These are phyloP conservation scores for Euphorbia lathyris DNA, from an alignment of 345 rosid genomes.

Conservation along the genomic window DNA sequence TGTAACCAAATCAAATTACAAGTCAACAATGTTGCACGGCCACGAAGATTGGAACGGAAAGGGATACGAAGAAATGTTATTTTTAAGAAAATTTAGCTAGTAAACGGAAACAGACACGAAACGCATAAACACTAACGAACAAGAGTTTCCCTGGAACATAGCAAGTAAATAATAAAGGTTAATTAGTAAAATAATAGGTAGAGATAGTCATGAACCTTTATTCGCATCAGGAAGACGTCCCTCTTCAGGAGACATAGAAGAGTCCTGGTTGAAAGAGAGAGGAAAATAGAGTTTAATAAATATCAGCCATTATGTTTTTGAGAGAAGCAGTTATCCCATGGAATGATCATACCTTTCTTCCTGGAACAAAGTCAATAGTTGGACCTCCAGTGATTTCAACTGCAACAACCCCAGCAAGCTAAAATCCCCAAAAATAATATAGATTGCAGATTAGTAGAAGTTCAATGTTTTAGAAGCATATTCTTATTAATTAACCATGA, in stretches of 20 bases:
- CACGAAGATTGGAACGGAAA: too few species aligned
- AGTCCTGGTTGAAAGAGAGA: conserved; percentile 44
- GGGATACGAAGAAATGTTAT: too few species aligned
- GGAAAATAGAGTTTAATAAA: not conserved
- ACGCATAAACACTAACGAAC: too few species aligned
- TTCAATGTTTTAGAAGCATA: not conserved
- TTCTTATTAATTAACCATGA: too few species aligned
- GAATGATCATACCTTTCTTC: conserved; percentile 54
- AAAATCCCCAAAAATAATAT: conserved; percentile 17
- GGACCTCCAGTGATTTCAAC: conserved; percentile 88
- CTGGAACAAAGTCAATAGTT: conserved; percentile 56
- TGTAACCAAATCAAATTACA: conserved; percentile 22
- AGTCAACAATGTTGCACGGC: too few species aligned
- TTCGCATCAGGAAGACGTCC: conserved; percentile 78
- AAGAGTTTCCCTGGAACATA: too few species aligned
- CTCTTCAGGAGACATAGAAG: conserved; percentile 49
- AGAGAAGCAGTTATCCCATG: not conserved
- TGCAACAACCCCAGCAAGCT: conserved; percentile 90
- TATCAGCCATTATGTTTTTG: not conserved
- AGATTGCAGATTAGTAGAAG: not conserved
- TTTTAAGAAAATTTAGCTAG: too few species aligned
- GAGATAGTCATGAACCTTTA: conserved; percentile 36
- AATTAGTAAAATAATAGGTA: not conserved
- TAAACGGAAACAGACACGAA: too few species aligned
- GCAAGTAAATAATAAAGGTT: too few species aligned